A percentile compares a stretch with the other conserved stretches of the same genome.
Evolutionary conservation across 805 yeast species (phyloP).

Genomic region (Starmerella khaoyaiensis): DNA sequence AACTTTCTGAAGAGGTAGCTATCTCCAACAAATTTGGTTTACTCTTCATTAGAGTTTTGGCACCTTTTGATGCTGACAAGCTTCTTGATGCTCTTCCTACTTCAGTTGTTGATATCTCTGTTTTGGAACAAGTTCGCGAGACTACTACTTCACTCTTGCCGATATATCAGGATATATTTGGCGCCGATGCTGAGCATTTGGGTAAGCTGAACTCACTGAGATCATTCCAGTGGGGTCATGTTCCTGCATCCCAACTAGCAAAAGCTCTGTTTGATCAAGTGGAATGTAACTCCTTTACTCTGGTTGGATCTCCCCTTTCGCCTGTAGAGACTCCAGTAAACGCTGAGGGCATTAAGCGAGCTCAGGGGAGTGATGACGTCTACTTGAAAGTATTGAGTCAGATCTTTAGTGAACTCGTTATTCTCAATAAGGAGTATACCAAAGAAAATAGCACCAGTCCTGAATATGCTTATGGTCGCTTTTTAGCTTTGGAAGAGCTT

Average conservation of each 20-base stretch:
- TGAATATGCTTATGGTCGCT: conserved; percentile 78
- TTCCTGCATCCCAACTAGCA: conserved; percentile 31
- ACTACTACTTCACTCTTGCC: conserved; percentile 46
- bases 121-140: conserved; percentile 51
- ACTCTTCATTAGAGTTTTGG: conserved; percentile 48
- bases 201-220: conserved; percentile 33
- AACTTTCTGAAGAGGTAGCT: conserved; percentile 31
- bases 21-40: conserved; percentile 32
- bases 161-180: conserved; percentile 61
- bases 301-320: conserved; percentile 8
- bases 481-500: conserved; percentile 43
- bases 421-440: conserved; percentile 47
- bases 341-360: conserved; percentile 2
- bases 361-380: conserved; percentile 49
- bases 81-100: conserved; percentile 42
- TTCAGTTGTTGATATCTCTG: conserved; percentile 42
- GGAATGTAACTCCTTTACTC: conserved; percentile 3
- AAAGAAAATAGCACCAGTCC: conserved; percentile 39
- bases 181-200: conserved; percentile 30
- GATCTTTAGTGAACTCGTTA: conserved; percentile 43
- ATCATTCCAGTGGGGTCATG: conserved; percentile 40
- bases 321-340: conserved; percentile 14
- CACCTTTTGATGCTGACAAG: conserved; percentile 54
- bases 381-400: conserved; percentile 65
- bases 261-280: background rate